phyloP scores from a whole-genome alignment of 2,329 filamentous ascomycete genomes.

The Sclerotinia nivalis region DNA sequence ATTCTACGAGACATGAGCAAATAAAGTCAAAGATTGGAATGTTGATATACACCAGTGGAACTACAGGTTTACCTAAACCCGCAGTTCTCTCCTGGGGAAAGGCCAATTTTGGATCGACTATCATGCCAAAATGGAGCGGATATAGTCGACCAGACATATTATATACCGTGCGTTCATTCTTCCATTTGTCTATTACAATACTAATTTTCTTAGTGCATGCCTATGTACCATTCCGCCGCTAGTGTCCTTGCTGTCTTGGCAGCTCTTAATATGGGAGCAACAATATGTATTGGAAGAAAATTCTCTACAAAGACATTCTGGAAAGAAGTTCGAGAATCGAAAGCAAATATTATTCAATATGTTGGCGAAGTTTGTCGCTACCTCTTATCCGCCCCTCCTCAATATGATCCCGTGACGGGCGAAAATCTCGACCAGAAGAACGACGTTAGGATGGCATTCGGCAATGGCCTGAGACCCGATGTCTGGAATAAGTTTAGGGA shows the following conservation, averaged over 20 bases:
- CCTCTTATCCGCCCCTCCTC: conserved; percentile 65
- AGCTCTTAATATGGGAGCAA: conserved; percentile 60
- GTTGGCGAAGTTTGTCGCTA: conserved; percentile 88
- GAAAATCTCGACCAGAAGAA: conserved; percentile 72
- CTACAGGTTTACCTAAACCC: conserved; percentile 80
- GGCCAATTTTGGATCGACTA: conserved; percentile 53
- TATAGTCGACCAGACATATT: conserved; percentile 66
- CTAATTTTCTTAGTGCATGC: conserved; percentile 65
- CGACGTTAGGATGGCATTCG: conserved; percentile 72
- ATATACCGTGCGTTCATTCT: conserved; percentile 61
- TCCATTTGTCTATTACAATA: conserved; percentile 25
- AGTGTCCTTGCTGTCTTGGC: conserved; percentile 66
- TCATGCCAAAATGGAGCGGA: conserved; percentile 56
- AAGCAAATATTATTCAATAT: conserved; percentile 80
- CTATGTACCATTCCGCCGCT: conserved; percentile 83
- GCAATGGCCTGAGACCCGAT: conserved; percentile 83
- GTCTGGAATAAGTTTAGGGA: conserved; percentile 83
- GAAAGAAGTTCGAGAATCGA: conserved; percentile 68
- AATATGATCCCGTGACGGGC: conserved; percentile 62
- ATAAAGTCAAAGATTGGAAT: conserved; percentile 60
- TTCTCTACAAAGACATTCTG: conserved; percentile 80
- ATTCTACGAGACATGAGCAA: conserved; percentile 54
- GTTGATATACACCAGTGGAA: conserved; percentile 84
- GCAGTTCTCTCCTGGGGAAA: conserved; percentile 76
- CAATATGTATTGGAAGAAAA: conserved; percentile 71